Base-by-base conservation (phyloP, 78 protist genomes). In the Emiliania huxleyi region DNA sequence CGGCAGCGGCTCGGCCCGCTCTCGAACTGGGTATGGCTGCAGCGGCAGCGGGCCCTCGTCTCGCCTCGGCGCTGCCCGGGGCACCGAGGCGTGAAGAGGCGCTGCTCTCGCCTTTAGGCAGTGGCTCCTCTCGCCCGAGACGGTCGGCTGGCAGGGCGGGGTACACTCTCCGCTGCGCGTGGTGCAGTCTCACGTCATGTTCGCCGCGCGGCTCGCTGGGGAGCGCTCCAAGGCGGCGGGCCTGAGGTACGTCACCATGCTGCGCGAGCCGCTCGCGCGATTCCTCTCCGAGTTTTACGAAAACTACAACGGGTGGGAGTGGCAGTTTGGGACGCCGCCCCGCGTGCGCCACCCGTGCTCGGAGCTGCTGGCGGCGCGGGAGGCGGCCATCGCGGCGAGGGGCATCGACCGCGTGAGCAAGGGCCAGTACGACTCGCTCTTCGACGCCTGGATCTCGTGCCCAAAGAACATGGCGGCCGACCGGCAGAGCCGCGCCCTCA, bases 71-170 rank as follows among this genome's bases (percentile, higher is more conserved):
- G n/a, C n/a, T n/a, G n/a, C n/a, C n/a, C n/a, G n/a, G n/a, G n/a
- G n/a, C n/a, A n/a, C n/a, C n/a, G n/a, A n/a, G n/a, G n/a, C n/a
- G n/a, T n/a, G n/a, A n/a, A n/a, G n/a, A n/a, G n/a, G n/a, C n/a
- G n/a, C n/a, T n/a, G n/a, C n/a, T n/a, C n/a, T n/a, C n/a, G n/a
- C n/a, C n/a, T n/a, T n/a, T n/a, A n/a, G n/a, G 29, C 85, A 77
- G 26, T 77, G 85, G 85, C 85, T 77, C 29, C 46, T 77, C 3
- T 77, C 85, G 44, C 85, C 85, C 46, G 85, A 77, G 85, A 77
- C 48, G 18, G 40, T 48, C 23, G 85, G 85, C 44, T 77, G 85
- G 85, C 46, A 22, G 15, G 85, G 85, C 26, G 85, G 85, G 35
- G 85, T 77, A 1, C 85, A 77, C n/a, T 1, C 85, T 45, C 85